phyloP scores from a whole-genome alignment of 2,329 filamentous ascomycete genomes.

The Fragosphaeria purpurea region DNA sequence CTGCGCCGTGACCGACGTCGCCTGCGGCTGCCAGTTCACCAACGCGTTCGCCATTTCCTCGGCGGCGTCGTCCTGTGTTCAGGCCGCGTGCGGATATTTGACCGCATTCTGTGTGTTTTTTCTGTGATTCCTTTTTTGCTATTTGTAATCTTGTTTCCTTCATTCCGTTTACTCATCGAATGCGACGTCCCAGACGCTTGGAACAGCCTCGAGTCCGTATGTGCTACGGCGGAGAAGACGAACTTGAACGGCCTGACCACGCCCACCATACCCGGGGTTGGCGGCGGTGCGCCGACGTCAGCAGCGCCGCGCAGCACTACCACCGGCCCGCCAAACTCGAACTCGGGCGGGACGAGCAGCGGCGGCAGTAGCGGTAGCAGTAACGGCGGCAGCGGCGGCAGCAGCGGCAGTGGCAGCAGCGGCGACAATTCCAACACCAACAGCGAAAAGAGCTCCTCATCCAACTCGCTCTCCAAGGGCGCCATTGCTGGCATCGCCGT shows the following conservation, averaged over 20 bases:
- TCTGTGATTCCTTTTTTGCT: too few species aligned
- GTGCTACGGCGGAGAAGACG: background rate
- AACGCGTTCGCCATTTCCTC: constrained; percentile 4
- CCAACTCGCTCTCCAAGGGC: constrained; percentile 10
- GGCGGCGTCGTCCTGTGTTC: constrained; percentile 4
- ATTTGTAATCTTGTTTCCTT: background rate
- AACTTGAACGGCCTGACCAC: background rate
- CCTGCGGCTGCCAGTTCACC: constrained; percentile 7
- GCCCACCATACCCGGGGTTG: background rate
- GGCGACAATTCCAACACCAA: background rate
- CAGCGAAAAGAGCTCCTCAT: background rate
- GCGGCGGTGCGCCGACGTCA: background rate
- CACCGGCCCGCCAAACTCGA: background rate
- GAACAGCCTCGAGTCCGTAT: background rate
- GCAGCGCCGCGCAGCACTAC: background rate
- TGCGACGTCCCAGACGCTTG: background rate
- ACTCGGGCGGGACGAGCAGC: background rate
- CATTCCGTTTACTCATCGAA: background rate
- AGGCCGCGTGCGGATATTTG: constrained; percentile 6
- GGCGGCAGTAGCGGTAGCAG: background rate
- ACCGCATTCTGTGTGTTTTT: constrained; percentile 2
- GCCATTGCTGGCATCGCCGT: constrained; percentile 11
- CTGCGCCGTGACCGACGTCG: constrained; percentile 6
- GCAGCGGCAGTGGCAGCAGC: background rate
- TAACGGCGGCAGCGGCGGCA: too few species aligned